Conservation (phyloP, 2,329 filamentous ascomycete genomes). For the Ramichloridium luteum region DNA sequence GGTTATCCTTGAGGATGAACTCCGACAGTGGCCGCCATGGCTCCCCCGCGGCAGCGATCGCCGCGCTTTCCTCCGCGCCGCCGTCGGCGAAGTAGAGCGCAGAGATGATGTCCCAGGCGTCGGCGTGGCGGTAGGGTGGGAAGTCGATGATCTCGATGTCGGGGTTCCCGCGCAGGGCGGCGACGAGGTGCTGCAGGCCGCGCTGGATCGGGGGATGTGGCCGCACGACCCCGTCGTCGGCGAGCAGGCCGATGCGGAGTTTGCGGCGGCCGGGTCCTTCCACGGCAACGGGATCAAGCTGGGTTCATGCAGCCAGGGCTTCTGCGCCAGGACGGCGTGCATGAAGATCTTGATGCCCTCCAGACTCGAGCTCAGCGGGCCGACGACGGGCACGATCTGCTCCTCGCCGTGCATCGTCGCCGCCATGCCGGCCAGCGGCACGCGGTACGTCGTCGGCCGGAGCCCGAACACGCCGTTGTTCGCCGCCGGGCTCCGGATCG, state of each 20-base stretch:
- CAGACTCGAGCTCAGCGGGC: conserved; percentile 43
- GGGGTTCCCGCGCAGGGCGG: conserved; percentile 31
- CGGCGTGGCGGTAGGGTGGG: conserved; percentile 36
- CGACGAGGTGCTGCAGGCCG: conserved; percentile 38
- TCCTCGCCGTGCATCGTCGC: conserved; percentile 35
- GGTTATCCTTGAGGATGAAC: conserved; percentile 47
- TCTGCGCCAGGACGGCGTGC: conserved; percentile 36
- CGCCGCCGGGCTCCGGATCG: conserved; percentile 37
- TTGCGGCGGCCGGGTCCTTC: conserved; percentile 26
- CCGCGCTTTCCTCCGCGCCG: conserved; percentile 39
- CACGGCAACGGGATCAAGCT: conserved; percentile 49
- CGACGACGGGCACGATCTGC: conserved; percentile 35
- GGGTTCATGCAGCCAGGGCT: conserved; percentile 47
- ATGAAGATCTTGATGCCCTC: conserved; percentile 44
- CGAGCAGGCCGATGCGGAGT: conserved; percentile 49
- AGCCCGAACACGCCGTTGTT: conserved; percentile 36
- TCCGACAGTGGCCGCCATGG: conserved; percentile 46
- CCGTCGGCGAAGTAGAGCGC: conserved; percentile 50
- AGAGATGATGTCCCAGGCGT: conserved; percentile 36
- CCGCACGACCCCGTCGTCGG: conserved; percentile 48
- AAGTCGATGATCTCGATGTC: conserved; percentile 44
- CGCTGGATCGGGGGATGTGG: conserved; percentile 55
- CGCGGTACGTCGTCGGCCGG: conserved; percentile 31
- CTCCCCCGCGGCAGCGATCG: conserved; percentile 44
- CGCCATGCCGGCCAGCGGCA: conserved; percentile 32